Percentiles rank a stretch among this genome's conserved stretches.
phyloP scores from a whole-genome alignment of 2,329 filamentous ascomycete genomes.

The Trichoderma sp. region DNA sequence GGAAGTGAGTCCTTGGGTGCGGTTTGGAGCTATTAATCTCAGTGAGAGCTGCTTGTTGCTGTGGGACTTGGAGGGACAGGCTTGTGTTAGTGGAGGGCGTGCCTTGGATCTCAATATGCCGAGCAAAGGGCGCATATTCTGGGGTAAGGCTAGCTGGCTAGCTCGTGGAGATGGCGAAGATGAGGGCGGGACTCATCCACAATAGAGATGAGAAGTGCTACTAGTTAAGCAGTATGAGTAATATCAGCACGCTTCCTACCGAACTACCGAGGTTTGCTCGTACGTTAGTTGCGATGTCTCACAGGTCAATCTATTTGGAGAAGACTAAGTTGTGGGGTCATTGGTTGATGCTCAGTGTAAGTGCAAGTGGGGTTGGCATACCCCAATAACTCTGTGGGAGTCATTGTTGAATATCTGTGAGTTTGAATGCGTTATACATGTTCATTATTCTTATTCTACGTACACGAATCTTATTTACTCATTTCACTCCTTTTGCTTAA shows the following conservation, averaged over 20 bases:
- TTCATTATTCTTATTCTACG: background rate
- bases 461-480: background rate
- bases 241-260: background rate
- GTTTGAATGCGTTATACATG: background rate
- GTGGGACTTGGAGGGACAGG: background rate
- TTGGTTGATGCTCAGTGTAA: background rate
- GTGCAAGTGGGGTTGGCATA: background rate
- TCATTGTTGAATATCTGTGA: background rate
- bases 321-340: background rate
- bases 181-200: background rate
- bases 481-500: slow-evolving; percentile 34
- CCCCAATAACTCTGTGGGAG: background rate
- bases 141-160: background rate
- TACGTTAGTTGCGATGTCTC: background rate
- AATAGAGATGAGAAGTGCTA: no score
- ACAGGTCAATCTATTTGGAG: background rate
- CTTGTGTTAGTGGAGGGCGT: slow-evolving; percentile 3
- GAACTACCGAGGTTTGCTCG: background rate
- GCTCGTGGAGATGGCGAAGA: background rate
- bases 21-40: background rate
- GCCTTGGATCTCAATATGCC: background rate
- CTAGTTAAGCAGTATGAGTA: no score
- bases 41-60: background rate
- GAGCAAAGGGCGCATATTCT: background rate
- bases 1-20: background rate